Evolutionary conservation across 306 rosid genomes (phyloP), one percentile per base, ranked within the genome.

Genomic region (Cucumis sativus): DNA sequence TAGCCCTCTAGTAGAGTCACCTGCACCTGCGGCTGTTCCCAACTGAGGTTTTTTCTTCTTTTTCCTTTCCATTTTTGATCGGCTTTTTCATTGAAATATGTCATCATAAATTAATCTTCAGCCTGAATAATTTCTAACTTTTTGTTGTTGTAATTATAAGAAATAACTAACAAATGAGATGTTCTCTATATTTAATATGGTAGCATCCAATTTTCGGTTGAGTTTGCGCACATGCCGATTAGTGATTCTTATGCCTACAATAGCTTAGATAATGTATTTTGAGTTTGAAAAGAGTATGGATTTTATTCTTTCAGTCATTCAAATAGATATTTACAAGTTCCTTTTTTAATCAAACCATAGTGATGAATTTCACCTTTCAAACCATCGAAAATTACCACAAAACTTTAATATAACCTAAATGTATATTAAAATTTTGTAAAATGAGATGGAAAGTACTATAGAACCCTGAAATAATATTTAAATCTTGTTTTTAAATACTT

Each of bases 1-100:
- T 47, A 87, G 66, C 45, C 85, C 86, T 66, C 73, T 80, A 52
- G 57, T 78, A 65, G 96, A 86, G 81, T 78, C 87, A 8, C 84
- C 88, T 62, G 28, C 86, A 8, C 87, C 88, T 58, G 40, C 87
- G 30, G 33, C 86, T 12, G 58, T 79, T 63, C 87, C 77, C 43
- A 82, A 51, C 56, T 79, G 82, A 82, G 77, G 41, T 78, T 62
- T 8, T 16, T 54, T 74, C 47, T 7, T 15, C 65, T 63, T 39
- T 10, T 45, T 75, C 20, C 6, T 18, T 18, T 5, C 14, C 66
- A 77, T 59, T 77, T 77, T 77, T 77, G 56, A 54, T 56, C 75
- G 21, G 57, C 37, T 7, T 33, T 69, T 69, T 70, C 74, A 10
- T 49, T 72, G 56, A 71, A 72, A 25, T 72, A 14, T 72, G 61